These are phyloP conservation scores for Solanum habrochaites DNA, from an alignment of 257 asterid species.

Conservation along the genomic window DNA sequence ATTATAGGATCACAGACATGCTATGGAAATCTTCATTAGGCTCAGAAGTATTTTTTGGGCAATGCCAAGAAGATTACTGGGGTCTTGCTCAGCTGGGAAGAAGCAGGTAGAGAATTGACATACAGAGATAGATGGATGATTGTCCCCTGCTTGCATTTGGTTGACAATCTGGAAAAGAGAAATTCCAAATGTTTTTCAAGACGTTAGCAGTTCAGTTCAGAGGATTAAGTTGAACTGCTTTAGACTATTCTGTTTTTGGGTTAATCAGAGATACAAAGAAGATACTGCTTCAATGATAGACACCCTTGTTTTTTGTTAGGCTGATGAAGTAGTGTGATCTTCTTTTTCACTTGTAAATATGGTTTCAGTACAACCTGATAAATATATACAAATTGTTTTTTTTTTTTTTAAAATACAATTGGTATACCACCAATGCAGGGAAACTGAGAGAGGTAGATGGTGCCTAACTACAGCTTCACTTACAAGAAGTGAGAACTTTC, in stretches of 20 bases:
- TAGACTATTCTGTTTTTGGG: not conserved
- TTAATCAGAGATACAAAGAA: not conserved
- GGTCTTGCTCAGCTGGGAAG: not conserved
- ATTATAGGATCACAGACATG: not conserved
- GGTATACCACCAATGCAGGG: not conserved
- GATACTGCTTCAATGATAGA: not conserved
- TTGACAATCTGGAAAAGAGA: not conserved
- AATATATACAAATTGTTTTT: not conserved
- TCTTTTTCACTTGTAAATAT: not conserved
- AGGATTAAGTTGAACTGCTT: not conserved
- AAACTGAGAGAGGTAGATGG: not conserved
- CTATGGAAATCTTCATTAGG: not conserved
- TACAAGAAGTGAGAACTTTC: not conserved
- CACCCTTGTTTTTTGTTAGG: not conserved
- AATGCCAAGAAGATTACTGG: not conserved
- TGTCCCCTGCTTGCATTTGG: not conserved
- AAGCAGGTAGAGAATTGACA: not conserved
- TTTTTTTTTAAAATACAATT: not conserved
- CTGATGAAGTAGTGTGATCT: not conserved
- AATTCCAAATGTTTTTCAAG: not conserved
- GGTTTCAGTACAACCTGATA: not conserved
- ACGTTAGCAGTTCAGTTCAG: not conserved
- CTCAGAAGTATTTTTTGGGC: not conserved
- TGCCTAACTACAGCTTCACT: not conserved
- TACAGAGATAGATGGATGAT: not conserved